Percentiles rank a stretch among this genome's conserved stretches.
Conservation (phyloP, 2,329 filamentous ascomycete species). For the Orbilia ellipsospora region DNA sequence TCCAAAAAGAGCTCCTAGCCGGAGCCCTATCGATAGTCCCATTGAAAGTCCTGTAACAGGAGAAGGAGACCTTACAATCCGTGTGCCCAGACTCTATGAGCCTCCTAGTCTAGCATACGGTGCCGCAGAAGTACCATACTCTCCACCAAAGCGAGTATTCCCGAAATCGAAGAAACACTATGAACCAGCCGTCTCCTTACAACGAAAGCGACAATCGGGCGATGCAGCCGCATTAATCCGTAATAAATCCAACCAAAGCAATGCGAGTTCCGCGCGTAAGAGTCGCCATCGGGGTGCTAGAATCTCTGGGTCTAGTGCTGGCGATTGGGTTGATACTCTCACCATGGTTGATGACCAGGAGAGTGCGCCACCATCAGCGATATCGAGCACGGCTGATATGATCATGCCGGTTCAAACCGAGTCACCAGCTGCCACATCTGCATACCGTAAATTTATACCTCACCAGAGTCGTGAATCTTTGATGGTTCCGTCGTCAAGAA, state of each 20-base stretch:
- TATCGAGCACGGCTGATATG: slow-evolving; percentile 6
- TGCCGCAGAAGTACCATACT: slow-evolving; percentile 35
- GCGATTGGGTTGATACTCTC: slow-evolving; percentile 49
- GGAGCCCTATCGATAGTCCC: background rate
- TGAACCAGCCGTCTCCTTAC: slow-evolving; percentile 21
- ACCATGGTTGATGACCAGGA: slow-evolving; percentile 45
- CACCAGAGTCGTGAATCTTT: slow-evolving; percentile 7
- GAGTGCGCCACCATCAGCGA: background rate
- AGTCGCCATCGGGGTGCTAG: slow-evolving; percentile 21
- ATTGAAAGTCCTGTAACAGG: slow-evolving; percentile 9
- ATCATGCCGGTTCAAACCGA: background rate
- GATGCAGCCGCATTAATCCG: slow-evolving; percentile 6
- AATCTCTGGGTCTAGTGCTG: slow-evolving; percentile 13
- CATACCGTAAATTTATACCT: background rate
- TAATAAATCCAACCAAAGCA: slow-evolving; percentile 20
- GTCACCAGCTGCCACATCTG: background rate
- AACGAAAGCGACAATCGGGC: slow-evolving; percentile 34
- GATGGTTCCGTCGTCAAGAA: slow-evolving; percentile 11
- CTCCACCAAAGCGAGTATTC: slow-evolving; percentile 22
- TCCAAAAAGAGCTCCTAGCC: background rate
- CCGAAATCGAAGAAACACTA: slow-evolving; percentile 23
- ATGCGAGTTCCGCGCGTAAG: slow-evolving; percentile 4
- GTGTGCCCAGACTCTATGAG: slow-evolving; percentile 27
- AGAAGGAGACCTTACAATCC: slow-evolving; percentile 25
- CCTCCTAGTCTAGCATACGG: slow-evolving; percentile 40